Percentiles rank a stretch among this genome's conserved stretches.
Conservation (phyloP, 1,284 basidiomycete genomes). For the Ceratobasidium sp. region DNA sequence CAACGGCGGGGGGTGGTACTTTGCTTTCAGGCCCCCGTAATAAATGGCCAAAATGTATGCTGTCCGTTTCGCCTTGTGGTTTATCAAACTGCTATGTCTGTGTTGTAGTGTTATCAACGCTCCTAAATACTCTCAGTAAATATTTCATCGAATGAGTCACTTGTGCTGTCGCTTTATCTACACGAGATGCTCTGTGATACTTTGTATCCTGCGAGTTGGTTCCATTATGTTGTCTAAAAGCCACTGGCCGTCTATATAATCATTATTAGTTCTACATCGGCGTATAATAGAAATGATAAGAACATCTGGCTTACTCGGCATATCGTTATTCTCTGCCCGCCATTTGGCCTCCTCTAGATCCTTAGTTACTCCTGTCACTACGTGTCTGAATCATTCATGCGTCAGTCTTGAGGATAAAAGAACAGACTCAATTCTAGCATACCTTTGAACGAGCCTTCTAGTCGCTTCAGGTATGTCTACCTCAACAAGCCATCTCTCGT, state of each 20-base stretch:
- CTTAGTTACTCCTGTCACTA: conserved; percentile 76
- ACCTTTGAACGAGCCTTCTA: conserved; percentile 67
- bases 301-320: conserved; percentile 67
- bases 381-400: conserved; percentile 62
- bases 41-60: background rate
- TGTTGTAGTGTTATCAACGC: too few species aligned
- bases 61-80: background rate
- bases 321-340: conserved; percentile 79
- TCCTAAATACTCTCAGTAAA: too few species aligned
- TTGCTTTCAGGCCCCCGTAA: conserved; percentile 20
- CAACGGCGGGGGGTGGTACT: conserved; percentile 8
- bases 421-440: background rate
- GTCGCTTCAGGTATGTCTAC: conserved; percentile 70
- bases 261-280: background rate
- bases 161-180: background rate
- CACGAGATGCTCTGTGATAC: conserved; percentile 42
- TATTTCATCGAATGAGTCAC: background rate
- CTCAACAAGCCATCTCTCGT: conserved; percentile 83
- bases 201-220: conserved; percentile 49
- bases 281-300: background rate
- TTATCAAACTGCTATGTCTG: background rate
- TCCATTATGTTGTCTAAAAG: conserved; percentile 48
- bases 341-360: conserved; percentile 71
- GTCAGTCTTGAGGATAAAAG: background rate
- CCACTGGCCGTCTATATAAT: conserved; percentile 48